Evolutionary conservation across 495 filamentous ascomycete genomes (phyloP).

Genomic region (Aspergillus heteromorphus): DNA sequence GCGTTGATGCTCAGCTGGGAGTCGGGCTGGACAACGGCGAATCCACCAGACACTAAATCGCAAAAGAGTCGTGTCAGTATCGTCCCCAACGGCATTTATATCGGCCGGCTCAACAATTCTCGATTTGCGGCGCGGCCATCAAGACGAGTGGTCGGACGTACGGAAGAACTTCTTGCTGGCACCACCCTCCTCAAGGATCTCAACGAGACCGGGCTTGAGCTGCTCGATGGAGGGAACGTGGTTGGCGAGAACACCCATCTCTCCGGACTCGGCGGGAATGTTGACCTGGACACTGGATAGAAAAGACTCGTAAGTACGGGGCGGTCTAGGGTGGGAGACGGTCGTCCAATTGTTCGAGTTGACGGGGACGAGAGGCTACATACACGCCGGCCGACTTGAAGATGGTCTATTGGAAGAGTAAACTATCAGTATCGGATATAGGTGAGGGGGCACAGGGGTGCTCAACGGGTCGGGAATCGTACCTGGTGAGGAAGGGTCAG

Average conservation of each 20-base stretch:
- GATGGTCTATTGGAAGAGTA: constrained; percentile 50
- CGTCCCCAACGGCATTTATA: neutral
- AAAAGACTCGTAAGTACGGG: constrained; percentile 33
- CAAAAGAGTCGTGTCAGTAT: constrained; percentile 19
- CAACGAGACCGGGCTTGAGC: constrained; percentile 91
- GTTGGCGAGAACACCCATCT: constrained; percentile 98
- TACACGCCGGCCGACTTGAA: constrained; percentile 76
- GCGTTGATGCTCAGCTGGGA: constrained; percentile 96
- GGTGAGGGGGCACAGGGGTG: neutral
- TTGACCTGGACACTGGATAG: constrained; percentile 88
- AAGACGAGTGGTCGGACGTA: constrained; percentile 48
- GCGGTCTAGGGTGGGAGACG: constrained; percentile 7
- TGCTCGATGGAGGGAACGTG: constrained; percentile 99
- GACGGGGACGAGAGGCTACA: constrained; percentile 22
- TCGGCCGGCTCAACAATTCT: neutral
- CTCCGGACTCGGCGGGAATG: constrained; percentile 93
- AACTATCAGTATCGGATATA: constrained; percentile 19
- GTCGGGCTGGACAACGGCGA: constrained; percentile 93
- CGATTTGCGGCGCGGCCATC: constrained; percentile 8
- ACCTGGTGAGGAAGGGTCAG: constrained; percentile 98
- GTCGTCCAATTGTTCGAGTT: constrained; percentile 6
- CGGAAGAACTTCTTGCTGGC: constrained; percentile 98
- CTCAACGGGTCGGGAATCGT: constrained; percentile 31
- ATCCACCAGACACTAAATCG: constrained; percentile 82
- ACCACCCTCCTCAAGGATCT: constrained; percentile 88